phyloP scores from a whole-genome alignment of 345 rosid genomes.

The thale cress (Arabidopsis thaliana) region TAIR10.1 NC_003071.7:12559001-12559500 shows the following conservation, averaged over 20 bases:
- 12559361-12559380: constrained; percentile 56
- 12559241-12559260: constrained; percentile 99
- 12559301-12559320: constrained; percentile 54
- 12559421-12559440: neutral
- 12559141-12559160: constrained; percentile 75
- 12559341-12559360: constrained; percentile 52
- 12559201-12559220: constrained; percentile 67
- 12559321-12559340: constrained; percentile 55
- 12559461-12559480: constrained; percentile 7
- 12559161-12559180: constrained; percentile 70
- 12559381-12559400: constrained; percentile 66
- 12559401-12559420: constrained; percentile 52
- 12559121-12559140: constrained; percentile 59
- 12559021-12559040: neutral
- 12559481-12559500: neutral
- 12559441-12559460: neutral
- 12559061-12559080: constrained; percentile 49
- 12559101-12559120: constrained; percentile 73
- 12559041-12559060: constrained; percentile 23
- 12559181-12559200: constrained; percentile 50
- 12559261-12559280: constrained; percentile 99
- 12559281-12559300: constrained; percentile 97
- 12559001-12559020: constrained; percentile 8
- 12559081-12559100: constrained; percentile 68
- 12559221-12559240: constrained; percentile 84